These are phyloP conservation scores for Cytidiella melzeri DNA, from an alignment of 768 basidiomycete genomes.

Conservation along the genomic window DNA sequence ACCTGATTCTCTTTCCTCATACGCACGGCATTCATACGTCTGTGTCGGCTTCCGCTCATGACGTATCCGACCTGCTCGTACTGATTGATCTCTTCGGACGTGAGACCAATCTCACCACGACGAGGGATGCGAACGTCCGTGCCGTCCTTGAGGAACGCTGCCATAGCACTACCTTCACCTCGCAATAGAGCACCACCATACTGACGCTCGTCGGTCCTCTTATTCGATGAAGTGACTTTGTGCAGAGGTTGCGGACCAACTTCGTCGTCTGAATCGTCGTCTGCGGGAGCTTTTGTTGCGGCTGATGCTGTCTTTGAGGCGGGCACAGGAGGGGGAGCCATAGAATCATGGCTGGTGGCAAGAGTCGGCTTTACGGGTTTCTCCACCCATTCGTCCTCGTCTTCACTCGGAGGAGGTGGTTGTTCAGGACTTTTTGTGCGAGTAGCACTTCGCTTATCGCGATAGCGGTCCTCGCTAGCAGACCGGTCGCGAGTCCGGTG, in stretches of 20 bases:
- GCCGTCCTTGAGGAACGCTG: slow-evolving; percentile 84
- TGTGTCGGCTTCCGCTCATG: slow-evolving; percentile 93
- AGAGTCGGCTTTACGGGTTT: slow-evolving; percentile 34
- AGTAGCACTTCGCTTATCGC: slow-evolving; percentile 8
- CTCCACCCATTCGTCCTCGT: slow-evolving; percentile 67
- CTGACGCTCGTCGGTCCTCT: slow-evolving; percentile 70
- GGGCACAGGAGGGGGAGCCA: slow-evolving; percentile 7
- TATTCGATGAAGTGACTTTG: slow-evolving; percentile 31
- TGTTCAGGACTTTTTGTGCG: slow-evolving; percentile 26
- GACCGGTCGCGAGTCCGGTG: slow-evolving; percentile 7
- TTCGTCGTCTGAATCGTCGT: slow-evolving; percentile 50
- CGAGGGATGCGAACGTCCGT: slow-evolving; percentile 87
- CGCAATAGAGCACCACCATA: slow-evolving; percentile 88
- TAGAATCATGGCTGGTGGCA: slow-evolving; percentile 17
- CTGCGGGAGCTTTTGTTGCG: slow-evolving; percentile 18
- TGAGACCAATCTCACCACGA: slow-evolving; percentile 96
- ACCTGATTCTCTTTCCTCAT: slow-evolving; percentile 99
- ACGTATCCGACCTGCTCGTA: slow-evolving; percentile 93
- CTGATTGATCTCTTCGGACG: slow-evolving; percentile 78
- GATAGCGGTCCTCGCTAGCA: slow-evolving; percentile 18
- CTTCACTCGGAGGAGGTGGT: slow-evolving; percentile 18
- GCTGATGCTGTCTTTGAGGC: slow-evolving; percentile 11
- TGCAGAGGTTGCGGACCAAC: slow-evolving; percentile 74
- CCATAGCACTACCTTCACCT: slow-evolving; percentile 98
- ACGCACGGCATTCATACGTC: slow-evolving; percentile 97